Evolutionary conservation across 1,284 basidiomycete genomes (phyloP), one percentile per base, ranked within the genome.

Genomic region (Chalciporus piperatoides): DNA sequence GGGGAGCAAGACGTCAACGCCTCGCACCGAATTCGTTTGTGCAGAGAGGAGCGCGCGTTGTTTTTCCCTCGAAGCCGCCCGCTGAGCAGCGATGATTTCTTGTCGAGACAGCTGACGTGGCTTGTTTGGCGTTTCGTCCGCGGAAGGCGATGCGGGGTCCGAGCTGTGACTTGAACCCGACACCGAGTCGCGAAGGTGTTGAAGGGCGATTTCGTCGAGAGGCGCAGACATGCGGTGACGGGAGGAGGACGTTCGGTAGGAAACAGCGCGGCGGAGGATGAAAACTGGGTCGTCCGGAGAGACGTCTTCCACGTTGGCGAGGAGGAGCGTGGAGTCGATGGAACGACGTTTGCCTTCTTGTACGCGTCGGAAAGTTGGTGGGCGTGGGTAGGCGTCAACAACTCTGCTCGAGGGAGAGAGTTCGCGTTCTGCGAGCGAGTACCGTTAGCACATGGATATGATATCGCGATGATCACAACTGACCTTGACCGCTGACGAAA

Each of bases 21-120:
- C 95, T 47, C 91, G 81, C 15, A 86, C 78, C 2, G 84, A 80
- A 64, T 97, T 97, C 6, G 81, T 75, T 58, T 92, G 88, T 0
- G 92, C 82, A 5, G 88, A 89, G 8, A 96, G 75, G 37, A 96
- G 84, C 0, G 92, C 90, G 7, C 84, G 82, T 63, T 96, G 92
- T 53, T 84, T 93, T 5, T 91, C 93, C 21, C 90, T 78, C 4
- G 81, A 84, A 0, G 86, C 87, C 3, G 86, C 90, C 11, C 93
- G 80, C 65, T 97, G 93, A 4, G 91, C 91, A n/a, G 89, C 90
- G 43, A 96, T 96, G 61, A 96, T 87, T 58, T 96, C 92, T 58
- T 90, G 88, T 37, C 84, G 79, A 6, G 88, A 88, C 42, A 81
- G 69, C 40, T 78, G 77, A 38, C 74, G 74, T 2, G 58, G 64